A percentile compares a stretch with the other conserved stretches of the same genome.
These are phyloP conservation scores for Colletotrichum navitas DNA, from an alignment of 2,329 filamentous ascomycete species.

Conservation along the genomic window DNA sequence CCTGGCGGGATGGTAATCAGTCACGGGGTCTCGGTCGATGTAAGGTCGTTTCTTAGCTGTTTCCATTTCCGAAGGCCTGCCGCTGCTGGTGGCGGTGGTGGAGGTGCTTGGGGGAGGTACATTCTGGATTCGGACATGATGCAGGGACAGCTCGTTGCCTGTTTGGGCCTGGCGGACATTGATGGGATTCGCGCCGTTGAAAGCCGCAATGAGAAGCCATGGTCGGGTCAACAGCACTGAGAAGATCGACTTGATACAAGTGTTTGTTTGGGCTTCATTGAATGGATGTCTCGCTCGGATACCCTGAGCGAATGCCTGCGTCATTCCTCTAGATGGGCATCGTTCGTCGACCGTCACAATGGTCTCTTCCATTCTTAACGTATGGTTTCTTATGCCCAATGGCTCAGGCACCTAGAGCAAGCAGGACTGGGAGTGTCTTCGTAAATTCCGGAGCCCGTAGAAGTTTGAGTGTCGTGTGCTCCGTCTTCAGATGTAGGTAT, in stretches of 20 bases:
- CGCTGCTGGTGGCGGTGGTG: not conserved
- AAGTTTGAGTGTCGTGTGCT: slow-evolving; percentile 18
- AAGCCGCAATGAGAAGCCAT: slow-evolving; percentile 7
- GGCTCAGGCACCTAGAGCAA: not conserved
- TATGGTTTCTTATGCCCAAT: not conserved
- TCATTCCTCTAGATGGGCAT: not conserved
- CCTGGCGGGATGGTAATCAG: slow-evolving; percentile 12
- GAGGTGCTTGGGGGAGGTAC: slow-evolving; percentile 9
- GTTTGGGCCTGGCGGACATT: slow-evolving; percentile 25
- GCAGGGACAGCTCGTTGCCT: slow-evolving; percentile 42
- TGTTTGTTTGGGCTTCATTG: not conserved
- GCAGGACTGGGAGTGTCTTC: not conserved
- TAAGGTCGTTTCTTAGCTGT: slow-evolving; percentile 1
- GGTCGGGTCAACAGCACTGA: not conserved
- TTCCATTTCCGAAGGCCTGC: slow-evolving; percentile 17
- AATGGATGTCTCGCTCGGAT: not conserved
- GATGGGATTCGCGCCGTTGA: not conserved
- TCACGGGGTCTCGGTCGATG: not conserved
- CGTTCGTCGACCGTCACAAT: not conserved
- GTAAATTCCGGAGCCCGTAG: slow-evolving; percentile 4
- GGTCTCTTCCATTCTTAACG: not conserved
- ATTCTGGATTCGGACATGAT: slow-evolving; percentile 33
- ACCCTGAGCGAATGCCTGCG: not conserved
- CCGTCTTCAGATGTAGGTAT: slow-evolving; percentile 9
- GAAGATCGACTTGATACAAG: not conserved